phyloP scores from a whole-genome alignment of 768 basidiomycete genomes.

The Rubroboletus satanas region DNA sequence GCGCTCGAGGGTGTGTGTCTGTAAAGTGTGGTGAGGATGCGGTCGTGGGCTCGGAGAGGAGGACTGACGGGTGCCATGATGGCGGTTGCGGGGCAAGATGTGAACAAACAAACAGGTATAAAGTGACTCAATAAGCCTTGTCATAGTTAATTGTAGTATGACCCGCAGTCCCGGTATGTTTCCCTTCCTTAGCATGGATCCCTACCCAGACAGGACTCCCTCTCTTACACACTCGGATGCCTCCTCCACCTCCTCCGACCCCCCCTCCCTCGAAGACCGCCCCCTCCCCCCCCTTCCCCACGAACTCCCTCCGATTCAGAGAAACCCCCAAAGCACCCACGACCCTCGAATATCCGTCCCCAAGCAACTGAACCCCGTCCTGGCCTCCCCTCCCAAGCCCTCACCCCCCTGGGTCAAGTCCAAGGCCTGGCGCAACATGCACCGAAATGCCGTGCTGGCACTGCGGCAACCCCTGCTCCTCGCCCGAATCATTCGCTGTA shows the following conservation, averaged over 20 bases:
- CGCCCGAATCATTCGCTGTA: constrained; percentile 26
- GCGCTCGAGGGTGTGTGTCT: constrained; percentile 46
- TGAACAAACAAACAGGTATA: constrained; percentile 9
- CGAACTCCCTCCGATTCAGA: not conserved
- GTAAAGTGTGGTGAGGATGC: not conserved
- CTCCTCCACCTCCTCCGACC: constrained; percentile 14
- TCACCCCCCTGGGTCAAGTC: constrained; percentile 9
- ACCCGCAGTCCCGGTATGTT: constrained; percentile 1
- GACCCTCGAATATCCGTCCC: not conserved
- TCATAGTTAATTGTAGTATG: no score
- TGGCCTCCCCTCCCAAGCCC: not conserved
- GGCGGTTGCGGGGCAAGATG: not conserved
- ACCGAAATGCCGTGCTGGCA: constrained; percentile 20
- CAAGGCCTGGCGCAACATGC: constrained; percentile 29
- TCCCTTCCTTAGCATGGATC: constrained; percentile 23
- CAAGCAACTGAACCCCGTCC: not conserved
- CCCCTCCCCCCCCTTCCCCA: constrained; percentile 21
- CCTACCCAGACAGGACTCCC: constrained; percentile 22
- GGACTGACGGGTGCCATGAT: constrained; percentile 14
- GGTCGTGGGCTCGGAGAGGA: not conserved
- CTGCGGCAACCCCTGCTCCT: constrained; percentile 37
- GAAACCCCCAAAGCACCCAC: not conserved
- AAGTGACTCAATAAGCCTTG: not conserved
- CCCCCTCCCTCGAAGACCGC: constrained; percentile 17
- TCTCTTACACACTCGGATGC: constrained; percentile 29